Conservation (phyloP, 1,139 yeast species). For the Pichiaceae sp. region DNA sequence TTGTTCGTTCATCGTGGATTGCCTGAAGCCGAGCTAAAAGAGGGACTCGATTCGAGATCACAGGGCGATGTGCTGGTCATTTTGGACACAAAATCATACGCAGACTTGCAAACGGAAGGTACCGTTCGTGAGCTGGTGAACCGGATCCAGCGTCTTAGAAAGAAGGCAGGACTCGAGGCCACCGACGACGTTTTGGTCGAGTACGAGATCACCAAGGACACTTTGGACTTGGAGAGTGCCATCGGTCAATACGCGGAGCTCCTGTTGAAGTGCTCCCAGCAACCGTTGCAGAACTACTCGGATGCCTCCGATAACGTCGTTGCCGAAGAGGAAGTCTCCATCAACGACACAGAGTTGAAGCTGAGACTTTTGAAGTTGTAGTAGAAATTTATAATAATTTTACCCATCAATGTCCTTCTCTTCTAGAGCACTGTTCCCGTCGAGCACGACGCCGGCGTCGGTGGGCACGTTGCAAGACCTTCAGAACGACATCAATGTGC, state of each 20-base stretch:
- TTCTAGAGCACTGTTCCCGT: not conserved
- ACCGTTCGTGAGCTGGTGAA: conserved; percentile 92
- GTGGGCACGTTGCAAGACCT: conserved; percentile 62
- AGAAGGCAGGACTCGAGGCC: conserved; percentile 90
- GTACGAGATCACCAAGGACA: conserved; percentile 59
- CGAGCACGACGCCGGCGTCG: conserved; percentile 24
- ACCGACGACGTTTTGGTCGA: conserved; percentile 93
- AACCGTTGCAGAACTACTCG: conserved; percentile 39
- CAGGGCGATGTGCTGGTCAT: conserved; percentile 85
- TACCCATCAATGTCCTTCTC: not conserved
- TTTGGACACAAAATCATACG: conserved; percentile 79
- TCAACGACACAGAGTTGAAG: conserved; percentile 76
- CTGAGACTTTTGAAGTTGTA: conserved; percentile 68
- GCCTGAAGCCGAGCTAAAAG: conserved; percentile 51
- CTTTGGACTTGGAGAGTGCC: conserved; percentile 58
- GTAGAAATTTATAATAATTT: conserved; percentile 3
- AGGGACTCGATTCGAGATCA: conserved; percentile 79
- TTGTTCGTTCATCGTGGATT: conserved; percentile 84
- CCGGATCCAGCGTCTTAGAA: conserved; percentile 96
- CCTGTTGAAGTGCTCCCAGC: conserved; percentile 70
- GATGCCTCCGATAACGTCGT: conserved; percentile 35
- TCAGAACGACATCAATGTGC: conserved; percentile 66
- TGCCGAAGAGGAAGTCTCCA: conserved; percentile 85
- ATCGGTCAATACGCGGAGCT: conserved; percentile 58
- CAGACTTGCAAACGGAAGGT: conserved; percentile 88